Evolutionary conservation across 768 basidiomycete genomes (phyloP), one percentile per base, ranked within the genome.

Genomic region (Fomitopsis serialis): DNA sequence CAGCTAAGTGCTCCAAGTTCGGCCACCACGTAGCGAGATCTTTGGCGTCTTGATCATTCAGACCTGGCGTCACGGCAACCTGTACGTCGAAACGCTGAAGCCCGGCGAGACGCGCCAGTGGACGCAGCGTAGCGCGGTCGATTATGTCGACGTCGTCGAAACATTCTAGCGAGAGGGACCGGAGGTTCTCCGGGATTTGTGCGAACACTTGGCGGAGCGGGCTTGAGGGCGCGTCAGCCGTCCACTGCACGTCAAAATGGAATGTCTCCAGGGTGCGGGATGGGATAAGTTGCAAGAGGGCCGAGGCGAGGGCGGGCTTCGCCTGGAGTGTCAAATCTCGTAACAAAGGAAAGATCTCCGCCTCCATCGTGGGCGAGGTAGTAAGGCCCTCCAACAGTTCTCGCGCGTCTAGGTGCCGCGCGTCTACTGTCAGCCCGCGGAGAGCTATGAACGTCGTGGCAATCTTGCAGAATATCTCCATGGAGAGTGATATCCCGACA

Each of bases 21-120:
- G 62, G 61, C 66, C 66, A 68, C 65, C 66, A 66, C 46, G 40
- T 23, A 15, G 61, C 58, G 50, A 66, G 24, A 17, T 55, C 42
- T 11, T 52, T 57, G 11, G 66, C 36, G 48, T 66, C 64, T 5
- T 48, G 50, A 44, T 68, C 61, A 42, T 56, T 46, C 17, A 68
- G 53, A 50, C 58, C 61, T 5, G 65, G 64, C 8, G 60, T 62
- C 44, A 61, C 23, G 52, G 54, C 54, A n/a, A 61, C 51, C 22
- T 62, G 61, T 45, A 68, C 54, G 3, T 49, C 53, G 55, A 68
- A 62, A 45, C 53, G 54, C 42, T 58, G 62, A 23, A 68, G 59
- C 19, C 50, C 48, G 48, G 54, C 12, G 52, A 68, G 60, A 21
- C 56, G 50, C 11, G 60, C 55, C 44, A 69, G 65, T 1, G 67